A percentile compares a stretch with the other conserved stretches of the same genome.
phyloP scores from a whole-genome alignment of 768 basidiomycete species.

The Lepiota brunneoincarnata region DNA sequence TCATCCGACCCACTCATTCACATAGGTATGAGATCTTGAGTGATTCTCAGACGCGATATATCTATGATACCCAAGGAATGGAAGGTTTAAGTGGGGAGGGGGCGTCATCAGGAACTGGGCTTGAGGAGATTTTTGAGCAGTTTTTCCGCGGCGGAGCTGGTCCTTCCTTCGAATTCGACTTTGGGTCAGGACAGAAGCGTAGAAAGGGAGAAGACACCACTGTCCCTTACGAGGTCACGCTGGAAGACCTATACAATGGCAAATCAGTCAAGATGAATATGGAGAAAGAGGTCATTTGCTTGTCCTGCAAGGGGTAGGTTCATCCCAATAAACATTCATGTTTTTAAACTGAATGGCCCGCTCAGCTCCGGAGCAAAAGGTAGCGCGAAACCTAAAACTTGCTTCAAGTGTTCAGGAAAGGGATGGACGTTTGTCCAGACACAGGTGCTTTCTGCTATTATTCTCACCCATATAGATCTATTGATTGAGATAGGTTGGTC shows the following conservation, averaged over 20 bases:
- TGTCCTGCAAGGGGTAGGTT: conserved; percentile 73
- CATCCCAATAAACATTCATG: conserved; percentile 2
- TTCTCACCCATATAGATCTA: not conserved
- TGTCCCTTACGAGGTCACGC: conserved; percentile 78
- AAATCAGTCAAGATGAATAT: conserved; percentile 86
- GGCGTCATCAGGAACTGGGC: conserved; percentile 49
- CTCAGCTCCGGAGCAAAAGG: conserved; percentile 78
- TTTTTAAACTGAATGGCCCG: conserved; percentile 12
- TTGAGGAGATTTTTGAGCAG: conserved; percentile 71
- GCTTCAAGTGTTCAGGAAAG: conserved; percentile 79
- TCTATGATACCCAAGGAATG: conserved; percentile 76
- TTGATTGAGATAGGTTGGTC: not conserved
- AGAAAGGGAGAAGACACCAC: conserved; percentile 69
- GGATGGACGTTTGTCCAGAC: conserved; percentile 67
- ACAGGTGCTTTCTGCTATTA: conserved; percentile 35
- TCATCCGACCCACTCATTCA: not conserved
- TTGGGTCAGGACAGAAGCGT: conserved; percentile 52
- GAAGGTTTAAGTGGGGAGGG: conserved; percentile 56
- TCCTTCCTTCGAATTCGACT: conserved; percentile 62
- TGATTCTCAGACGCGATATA: conserved; percentile 62
- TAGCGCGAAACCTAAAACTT: conserved; percentile 81
- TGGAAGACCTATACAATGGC: conserved; percentile 93
- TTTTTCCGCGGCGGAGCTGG: conserved; percentile 57
- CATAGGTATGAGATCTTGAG: conserved; percentile 79
- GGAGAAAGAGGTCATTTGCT: conserved; percentile 82